Percentiles rank a stretch among this genome's conserved stretches.
Conservation (phyloP, 176 grass and related monocot genomes). For the Zoysia japonica region DNA sequence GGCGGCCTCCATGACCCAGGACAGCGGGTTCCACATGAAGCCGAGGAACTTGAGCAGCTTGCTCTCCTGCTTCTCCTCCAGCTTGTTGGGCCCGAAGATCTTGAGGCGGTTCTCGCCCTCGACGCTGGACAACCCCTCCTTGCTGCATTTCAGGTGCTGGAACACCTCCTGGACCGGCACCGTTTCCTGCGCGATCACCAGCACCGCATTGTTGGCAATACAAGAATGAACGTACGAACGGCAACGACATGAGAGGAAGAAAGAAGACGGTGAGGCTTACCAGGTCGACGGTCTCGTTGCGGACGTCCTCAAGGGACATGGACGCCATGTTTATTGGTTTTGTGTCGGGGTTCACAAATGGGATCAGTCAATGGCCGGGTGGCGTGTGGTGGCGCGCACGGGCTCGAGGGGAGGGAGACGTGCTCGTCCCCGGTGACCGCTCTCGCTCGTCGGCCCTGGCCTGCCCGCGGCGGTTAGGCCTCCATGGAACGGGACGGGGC, state of each 20-base stretch:
- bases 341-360: neutral
- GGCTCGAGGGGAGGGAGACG: neutral
- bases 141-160: slow-evolving; percentile 76
- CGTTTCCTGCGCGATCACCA: slow-evolving; percentile 55
- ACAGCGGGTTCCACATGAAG: slow-evolving; percentile 98
- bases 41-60: slow-evolving; percentile 95
- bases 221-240: too few species aligned
- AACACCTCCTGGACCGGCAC: slow-evolving; percentile 87
- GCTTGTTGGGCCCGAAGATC: slow-evolving; percentile 88
- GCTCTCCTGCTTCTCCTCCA: slow-evolving; percentile 90
- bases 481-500: slow-evolving; percentile 36
- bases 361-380: neutral
- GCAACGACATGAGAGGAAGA: too few species aligned
- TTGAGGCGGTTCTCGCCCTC: slow-evolving; percentile 73
- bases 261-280: neutral
- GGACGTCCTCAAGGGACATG: slow-evolving; percentile 69
- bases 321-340: slow-evolving; percentile 53
- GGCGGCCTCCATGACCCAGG: slow-evolving; percentile 92
- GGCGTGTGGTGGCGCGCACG: neutral
- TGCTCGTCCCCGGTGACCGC: neutral
- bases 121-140: slow-evolving; percentile 46
- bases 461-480: slow-evolving; percentile 35
- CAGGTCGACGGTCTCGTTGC: slow-evolving; percentile 85
- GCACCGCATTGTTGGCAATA: neutral
- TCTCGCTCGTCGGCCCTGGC: neutral